Evolutionary conservation across 495 filamentous ascomycete genomes (phyloP).

Genomic region (Neurospora sp.): DNA sequence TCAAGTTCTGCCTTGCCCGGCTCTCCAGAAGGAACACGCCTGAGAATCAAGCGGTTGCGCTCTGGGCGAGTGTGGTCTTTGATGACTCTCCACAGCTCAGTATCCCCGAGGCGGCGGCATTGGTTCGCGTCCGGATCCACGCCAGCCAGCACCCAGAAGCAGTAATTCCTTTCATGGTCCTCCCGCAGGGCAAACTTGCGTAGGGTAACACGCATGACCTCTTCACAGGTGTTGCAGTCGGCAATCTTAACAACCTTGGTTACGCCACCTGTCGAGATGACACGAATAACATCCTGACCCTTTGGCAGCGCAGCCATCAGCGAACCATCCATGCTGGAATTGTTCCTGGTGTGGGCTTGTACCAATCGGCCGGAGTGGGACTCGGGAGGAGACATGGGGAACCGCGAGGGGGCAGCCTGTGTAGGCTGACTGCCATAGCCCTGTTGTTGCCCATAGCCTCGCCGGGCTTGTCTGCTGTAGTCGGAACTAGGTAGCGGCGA

Average conservation of each 20-base stretch:
- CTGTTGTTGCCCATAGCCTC: slow-evolving; percentile 33
- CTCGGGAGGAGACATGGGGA: slow-evolving; percentile 30
- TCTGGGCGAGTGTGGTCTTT: slow-evolving; percentile 65
- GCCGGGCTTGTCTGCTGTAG: slow-evolving; percentile 26
- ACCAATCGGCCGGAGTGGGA: slow-evolving; percentile 36
- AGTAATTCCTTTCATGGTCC: slow-evolving; percentile 68
- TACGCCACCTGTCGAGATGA: slow-evolving; percentile 84
- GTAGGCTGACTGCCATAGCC: slow-evolving; percentile 24
- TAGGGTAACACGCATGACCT: slow-evolving; percentile 76
- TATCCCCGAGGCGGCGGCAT: slow-evolving; percentile 70
- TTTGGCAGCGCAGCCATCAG: slow-evolving; percentile 71
- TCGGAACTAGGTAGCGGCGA: slow-evolving; percentile 59
- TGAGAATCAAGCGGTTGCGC: slow-evolving; percentile 78
- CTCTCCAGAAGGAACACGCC: slow-evolving; percentile 79
- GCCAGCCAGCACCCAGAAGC: slow-evolving; percentile 74
- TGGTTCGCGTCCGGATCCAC: slow-evolving; percentile 68
- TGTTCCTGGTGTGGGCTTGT: slow-evolving; percentile 46
- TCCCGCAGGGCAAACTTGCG: slow-evolving; percentile 71
- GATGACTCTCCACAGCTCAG: slow-evolving; percentile 78
- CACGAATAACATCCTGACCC: slow-evolving; percentile 73
- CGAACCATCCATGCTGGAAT: slow-evolving; percentile 68
- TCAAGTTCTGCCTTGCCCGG: slow-evolving; percentile 72
- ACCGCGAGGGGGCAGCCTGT: slow-evolving; percentile 22
- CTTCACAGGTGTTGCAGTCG: slow-evolving; percentile 80
- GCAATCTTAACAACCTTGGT: slow-evolving; percentile 86